Percentiles rank a stretch among this genome's conserved stretches.
Conservation (phyloP, 2,329 filamentous ascomycete species). For the Purpureocillium takamizusanense region DNA sequence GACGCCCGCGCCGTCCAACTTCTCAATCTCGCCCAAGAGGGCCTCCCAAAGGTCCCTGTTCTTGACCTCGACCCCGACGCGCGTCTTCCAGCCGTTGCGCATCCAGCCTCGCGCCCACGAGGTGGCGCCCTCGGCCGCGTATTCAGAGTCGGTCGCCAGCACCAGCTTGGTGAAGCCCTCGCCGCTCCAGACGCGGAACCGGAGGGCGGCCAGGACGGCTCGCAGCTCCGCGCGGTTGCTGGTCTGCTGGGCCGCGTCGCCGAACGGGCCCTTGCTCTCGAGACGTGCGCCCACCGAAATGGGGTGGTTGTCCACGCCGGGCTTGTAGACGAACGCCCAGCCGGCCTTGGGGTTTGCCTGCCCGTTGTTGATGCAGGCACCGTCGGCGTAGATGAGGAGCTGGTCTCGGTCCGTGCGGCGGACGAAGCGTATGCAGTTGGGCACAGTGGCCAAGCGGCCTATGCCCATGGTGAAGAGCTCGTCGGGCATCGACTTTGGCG, state of each 20-base stretch:
- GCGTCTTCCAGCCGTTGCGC: constrained; percentile 32
- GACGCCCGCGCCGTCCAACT: constrained; percentile 16
- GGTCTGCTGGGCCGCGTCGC: constrained; percentile 26
- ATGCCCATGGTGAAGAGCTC: too few species aligned
- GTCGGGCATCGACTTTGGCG: too few species aligned
- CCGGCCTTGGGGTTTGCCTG: constrained; percentile 24
- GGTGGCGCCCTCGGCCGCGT: constrained; percentile 37
- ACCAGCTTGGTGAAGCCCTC: constrained; percentile 33
- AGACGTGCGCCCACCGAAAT: constrained; percentile 22
- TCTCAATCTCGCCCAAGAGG: constrained; percentile 31
- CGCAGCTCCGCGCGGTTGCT: constrained; percentile 45
- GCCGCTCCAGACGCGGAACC: constrained; percentile 30
- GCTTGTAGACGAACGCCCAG: constrained; percentile 26
- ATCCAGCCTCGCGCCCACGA: constrained; percentile 33
- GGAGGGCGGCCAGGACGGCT: constrained; percentile 40
- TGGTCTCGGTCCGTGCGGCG: neutral
- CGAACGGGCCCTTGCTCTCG: constrained; percentile 33
- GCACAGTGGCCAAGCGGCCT: too few species aligned
- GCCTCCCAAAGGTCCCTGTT: constrained; percentile 45
- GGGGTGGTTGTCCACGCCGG: constrained; percentile 2
- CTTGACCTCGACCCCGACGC: constrained; percentile 25
- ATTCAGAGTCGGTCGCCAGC: constrained; percentile 45
- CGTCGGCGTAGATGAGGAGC: neutral
- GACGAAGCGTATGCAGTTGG: too few species aligned
- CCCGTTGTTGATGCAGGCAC: constrained; percentile 12